These are phyloP conservation scores for Leptographium flavum DNA, from an alignment of 2,329 filamentous ascomycete species.

Conservation along the genomic window DNA sequence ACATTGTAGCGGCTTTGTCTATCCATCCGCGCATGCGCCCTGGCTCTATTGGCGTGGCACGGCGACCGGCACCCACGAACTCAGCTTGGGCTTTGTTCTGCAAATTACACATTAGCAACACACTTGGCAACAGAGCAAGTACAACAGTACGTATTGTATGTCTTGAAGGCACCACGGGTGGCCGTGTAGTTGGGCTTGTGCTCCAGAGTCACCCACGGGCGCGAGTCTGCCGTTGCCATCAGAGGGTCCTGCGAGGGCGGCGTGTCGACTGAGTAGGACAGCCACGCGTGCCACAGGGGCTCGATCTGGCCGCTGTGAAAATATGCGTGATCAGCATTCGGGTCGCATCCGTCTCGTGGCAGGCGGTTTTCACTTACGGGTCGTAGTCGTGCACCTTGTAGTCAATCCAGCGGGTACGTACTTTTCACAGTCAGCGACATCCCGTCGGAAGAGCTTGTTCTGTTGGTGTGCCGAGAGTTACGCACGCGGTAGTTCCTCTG, in stretches of 20 bases:
- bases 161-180: slow-evolving; percentile 69
- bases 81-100: slow-evolving; percentile 22
- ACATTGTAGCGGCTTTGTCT: neutral
- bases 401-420: slow-evolving; percentile 94
- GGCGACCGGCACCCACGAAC: slow-evolving; percentile 20
- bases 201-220: slow-evolving; percentile 62
- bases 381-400: slow-evolving; percentile 82
- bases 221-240: slow-evolving; percentile 34
- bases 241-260: slow-evolving; percentile 66
- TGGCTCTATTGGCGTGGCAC: slow-evolving; percentile 14
- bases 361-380: slow-evolving; percentile 34
- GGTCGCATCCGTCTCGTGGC: too few species aligned
- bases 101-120: neutral
- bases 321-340: neutral
- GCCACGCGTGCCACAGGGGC: slow-evolving; percentile 97
- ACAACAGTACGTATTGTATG: slow-evolving; percentile 78
- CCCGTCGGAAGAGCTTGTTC: neutral
- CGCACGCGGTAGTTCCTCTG: slow-evolving; percentile 85
- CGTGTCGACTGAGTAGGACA: slow-evolving; percentile 83
- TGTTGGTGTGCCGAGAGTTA: neutral
- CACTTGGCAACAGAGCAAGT: neutral
- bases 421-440: slow-evolving; percentile 26
- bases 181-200: slow-evolving; percentile 62
- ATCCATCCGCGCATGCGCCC: neutral
- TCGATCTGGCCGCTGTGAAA: slow-evolving; percentile 62